A percentile compares a stretch with the other conserved stretches of the same genome.
Evolutionary conservation across 2,329 filamentous ascomycete genomes (phyloP).

Genomic region (Boeremia lycopersici): DNA sequence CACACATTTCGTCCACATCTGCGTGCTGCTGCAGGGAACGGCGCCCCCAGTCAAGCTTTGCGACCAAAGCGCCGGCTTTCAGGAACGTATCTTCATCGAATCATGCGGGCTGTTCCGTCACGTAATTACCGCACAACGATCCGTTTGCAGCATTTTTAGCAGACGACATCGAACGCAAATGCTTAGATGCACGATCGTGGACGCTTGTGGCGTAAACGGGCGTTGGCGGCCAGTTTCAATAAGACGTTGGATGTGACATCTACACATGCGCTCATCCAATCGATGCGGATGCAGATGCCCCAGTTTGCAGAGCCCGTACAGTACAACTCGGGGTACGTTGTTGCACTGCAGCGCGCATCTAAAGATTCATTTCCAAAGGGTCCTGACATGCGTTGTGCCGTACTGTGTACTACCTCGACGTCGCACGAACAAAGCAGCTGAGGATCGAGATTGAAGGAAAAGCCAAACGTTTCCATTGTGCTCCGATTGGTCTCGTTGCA

Average conservation of each 20-base stretch:
- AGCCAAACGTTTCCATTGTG: neutral
- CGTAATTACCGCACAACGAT: neutral
- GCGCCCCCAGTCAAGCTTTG: conserved; percentile 12
- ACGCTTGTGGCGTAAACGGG: conserved; percentile 17
- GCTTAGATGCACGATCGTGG: conserved; percentile 12
- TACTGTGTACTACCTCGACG: conserved; percentile 14
- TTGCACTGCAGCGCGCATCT: conserved; percentile 33
- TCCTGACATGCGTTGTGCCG: conserved; percentile 37
- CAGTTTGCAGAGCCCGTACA: conserved; percentile 19
- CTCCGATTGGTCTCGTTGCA: conserved; percentile 1
- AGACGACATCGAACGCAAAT: neutral
- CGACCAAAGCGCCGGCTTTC: conserved; percentile 2
- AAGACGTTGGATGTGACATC: conserved; percentile 1
- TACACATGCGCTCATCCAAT: neutral
- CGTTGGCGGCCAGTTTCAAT: conserved; percentile 12
- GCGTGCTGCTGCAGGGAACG: neutral
- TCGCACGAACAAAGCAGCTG: conserved; percentile 21
- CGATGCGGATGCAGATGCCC: neutral
- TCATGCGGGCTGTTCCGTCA: conserved; percentile 5
- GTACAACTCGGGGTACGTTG: conserved; percentile 19
- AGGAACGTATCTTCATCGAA: neutral
- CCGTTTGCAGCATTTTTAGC: conserved; percentile 1
- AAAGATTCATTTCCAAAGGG: conserved; percentile 28
- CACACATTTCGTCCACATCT: conserved; percentile 2
- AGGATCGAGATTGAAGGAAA: conserved; percentile 6